Evolutionary conservation across 805 yeast genomes (phyloP).

Genomic region (Grigorovia humatica): DNA sequence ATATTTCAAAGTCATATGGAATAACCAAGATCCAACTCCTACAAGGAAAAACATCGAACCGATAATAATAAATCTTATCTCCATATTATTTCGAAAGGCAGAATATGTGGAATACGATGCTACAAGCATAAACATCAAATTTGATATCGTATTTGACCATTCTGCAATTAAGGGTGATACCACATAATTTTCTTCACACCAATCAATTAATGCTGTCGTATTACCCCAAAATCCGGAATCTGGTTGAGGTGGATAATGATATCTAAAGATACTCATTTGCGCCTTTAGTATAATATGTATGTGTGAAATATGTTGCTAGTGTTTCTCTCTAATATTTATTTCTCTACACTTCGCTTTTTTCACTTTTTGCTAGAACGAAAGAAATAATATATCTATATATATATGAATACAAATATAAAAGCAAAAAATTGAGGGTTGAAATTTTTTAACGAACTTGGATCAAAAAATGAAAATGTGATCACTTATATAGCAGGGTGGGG

Average conservation of each 20-base stretch:
- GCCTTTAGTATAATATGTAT: conserved; percentile 36
- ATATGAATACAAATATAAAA: no score
- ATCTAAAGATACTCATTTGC: conserved; percentile 11
- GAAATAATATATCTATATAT: no score
- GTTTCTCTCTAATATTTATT: not conserved
- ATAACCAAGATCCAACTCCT: conserved; percentile 89
- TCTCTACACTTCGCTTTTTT: no score
- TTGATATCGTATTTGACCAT: conserved; percentile 77
- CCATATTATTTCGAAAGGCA: conserved; percentile 51
- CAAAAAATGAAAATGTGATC: not conserved
- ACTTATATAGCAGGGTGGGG: not conserved
- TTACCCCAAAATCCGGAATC: conserved; percentile 66
- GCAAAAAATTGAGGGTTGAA: no score
- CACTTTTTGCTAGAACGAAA: no score
- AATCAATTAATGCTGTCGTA: conserved; percentile 90
- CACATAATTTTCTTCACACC: conserved; percentile 97
- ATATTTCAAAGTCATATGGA: conserved; percentile 90
- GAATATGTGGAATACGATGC: conserved; percentile 59
- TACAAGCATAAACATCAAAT: conserved; percentile 42
- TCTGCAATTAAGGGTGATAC: conserved; percentile 82
- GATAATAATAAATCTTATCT: conserved; percentile 57
- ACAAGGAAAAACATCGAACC: conserved; percentile 78
- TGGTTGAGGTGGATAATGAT: conserved; percentile 47
- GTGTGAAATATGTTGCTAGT: conserved; percentile 4
- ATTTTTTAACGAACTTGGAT: not conserved